Evolutionary conservation across 495 filamentous ascomycete genomes (phyloP), one percentile per base, ranked within the genome.

Genomic region (Xylaria castorea): DNA sequence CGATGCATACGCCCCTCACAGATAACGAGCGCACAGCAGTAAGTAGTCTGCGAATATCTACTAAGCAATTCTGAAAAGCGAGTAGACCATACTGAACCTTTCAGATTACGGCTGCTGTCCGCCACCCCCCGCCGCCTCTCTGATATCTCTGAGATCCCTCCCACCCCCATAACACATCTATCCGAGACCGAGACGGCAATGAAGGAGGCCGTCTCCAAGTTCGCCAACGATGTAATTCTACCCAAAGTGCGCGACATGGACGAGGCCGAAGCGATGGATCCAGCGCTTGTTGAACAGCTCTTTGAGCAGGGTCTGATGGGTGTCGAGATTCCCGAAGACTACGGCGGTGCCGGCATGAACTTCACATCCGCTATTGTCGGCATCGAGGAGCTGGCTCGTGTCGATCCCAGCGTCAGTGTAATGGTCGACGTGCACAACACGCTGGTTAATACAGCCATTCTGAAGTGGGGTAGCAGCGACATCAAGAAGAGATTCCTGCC

Each of bases 301-400:
- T 99, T 99, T 77, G 96, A 98, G 84, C 95, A 98, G 82, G 96
- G 96, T 5, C 80, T 99, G 12, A 99, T 99, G 96, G 92, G 96
- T 65, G 89, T 99, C 67, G 96, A 99, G 84, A 94, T 99, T 30
- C 95, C 95, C 34, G 97, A 99, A 82, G 94, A 98, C 80, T 98
- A 92, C 78, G 96, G 96, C 67, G 96, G 96, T 20, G 92, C 96
- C 5, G 96, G 94, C 60, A 98, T 98, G 96, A 97, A 98, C 87
- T 99, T 99, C 83, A 98, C 97, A 7, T 83, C 95, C 0, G 96
- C 94, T 12, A 97, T 98, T 79, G 91, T 98, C 60, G 95, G 93
- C 14, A 98, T 99, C 79, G 96, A 99, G 84, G 97, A 99, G 85
- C 84, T 98, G 68, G 96, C 97, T 2, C 90, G 94, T 67, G 91